Base-by-base conservation (phyloP, 2,329 filamentous ascomycete genomes). In the Niveomyces coronatus region DNA sequence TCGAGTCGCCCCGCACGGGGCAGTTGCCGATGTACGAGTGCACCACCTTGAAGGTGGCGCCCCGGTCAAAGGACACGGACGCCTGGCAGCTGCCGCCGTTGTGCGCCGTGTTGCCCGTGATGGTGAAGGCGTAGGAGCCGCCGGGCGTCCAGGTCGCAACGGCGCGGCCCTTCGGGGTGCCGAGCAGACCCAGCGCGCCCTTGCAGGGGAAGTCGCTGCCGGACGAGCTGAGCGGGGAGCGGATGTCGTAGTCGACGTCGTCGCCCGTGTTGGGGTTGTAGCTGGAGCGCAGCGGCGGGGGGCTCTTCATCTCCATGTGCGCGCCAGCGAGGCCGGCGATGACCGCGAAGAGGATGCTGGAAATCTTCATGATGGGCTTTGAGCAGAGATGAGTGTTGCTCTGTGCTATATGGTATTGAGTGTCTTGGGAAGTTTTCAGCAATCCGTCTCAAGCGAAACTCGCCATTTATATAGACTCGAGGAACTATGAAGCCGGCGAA, bases 131-230 rank as follows among this genome's bases (percentile, higher is more conserved):
- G 50, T 78, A 75, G 10, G 57, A 59, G 14, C 61, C 55, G 5
- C 77, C 76, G 3, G 70, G 64, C 5, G 54, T 46, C 52, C 76
- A 79, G 2, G 59, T 68, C 3, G 63, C 67, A 6, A 70, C 66
- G 0, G 68, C 57, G 0, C 53, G 53, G 31, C 70, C 65, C 24
- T 50, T 40, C 1, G 44, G 15, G 3, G 51, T 54, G 9, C 45
- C 45, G 2, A 61, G 33, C 9, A 53, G 43, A 1, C 24, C 29
- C 5, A 47, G 45, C 28, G 49, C 49, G 22, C 72, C 70, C 56
- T 80, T 80, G 63, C 77, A 82, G 2, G 76, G 70, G 45, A 71
- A 81, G 49, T 79, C 65, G 15, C 65, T 68, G 41, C 71, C 67
- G 16, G 62, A 44, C 0, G 60, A 49, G 5, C 77, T 56, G 1